Evolutionary conservation across 1,139 yeast species (phyloP).

Genomic region (Wickerhamomyces sp.): DNA sequence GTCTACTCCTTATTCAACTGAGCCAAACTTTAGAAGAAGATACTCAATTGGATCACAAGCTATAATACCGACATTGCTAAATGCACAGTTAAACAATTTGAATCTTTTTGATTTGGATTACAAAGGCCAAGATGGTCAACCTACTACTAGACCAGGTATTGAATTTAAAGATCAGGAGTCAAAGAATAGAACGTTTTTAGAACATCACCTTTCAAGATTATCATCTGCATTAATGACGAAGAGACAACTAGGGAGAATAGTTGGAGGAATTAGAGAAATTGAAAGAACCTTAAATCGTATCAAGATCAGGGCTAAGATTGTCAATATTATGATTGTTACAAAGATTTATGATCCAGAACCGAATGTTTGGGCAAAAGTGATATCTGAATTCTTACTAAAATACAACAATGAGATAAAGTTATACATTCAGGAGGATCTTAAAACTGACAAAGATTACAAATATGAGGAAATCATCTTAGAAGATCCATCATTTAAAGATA

Average conservation of each 20-base stretch:
- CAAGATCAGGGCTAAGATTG: constrained; percentile 55
- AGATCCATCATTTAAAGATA: constrained; percentile 31
- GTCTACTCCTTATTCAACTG: not conserved
- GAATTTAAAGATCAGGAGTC: constrained; percentile 1
- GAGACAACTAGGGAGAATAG: constrained; percentile 20
- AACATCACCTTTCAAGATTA: constrained; percentile 18
- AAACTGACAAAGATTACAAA: constrained; percentile 40
- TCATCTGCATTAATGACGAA: constrained; percentile 24
- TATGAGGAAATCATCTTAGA: constrained; percentile 31
- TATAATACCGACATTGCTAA: constrained; percentile 20
- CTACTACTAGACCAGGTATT: constrained; percentile 2
- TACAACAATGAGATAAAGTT: constrained; percentile 37
- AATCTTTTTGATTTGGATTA: constrained; percentile 18
- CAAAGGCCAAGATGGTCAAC: not conserved
- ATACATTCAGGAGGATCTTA: constrained; percentile 50
- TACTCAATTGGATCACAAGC: constrained; percentile 20
- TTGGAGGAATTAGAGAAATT: constrained; percentile 40
- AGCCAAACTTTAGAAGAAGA: constrained; percentile 4
- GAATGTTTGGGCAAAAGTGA: constrained; percentile 47
- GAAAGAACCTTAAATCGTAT: constrained; percentile 46
- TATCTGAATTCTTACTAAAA: constrained; percentile 53
- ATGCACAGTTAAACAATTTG: constrained; percentile 22
- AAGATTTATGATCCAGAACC: constrained; percentile 63
- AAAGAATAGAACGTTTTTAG: constrained; percentile 10
- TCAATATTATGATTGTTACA: constrained; percentile 60